phyloP scores from a whole-genome alignment of 495 filamentous ascomycete species.

The Penicillium desertorum region DNA sequence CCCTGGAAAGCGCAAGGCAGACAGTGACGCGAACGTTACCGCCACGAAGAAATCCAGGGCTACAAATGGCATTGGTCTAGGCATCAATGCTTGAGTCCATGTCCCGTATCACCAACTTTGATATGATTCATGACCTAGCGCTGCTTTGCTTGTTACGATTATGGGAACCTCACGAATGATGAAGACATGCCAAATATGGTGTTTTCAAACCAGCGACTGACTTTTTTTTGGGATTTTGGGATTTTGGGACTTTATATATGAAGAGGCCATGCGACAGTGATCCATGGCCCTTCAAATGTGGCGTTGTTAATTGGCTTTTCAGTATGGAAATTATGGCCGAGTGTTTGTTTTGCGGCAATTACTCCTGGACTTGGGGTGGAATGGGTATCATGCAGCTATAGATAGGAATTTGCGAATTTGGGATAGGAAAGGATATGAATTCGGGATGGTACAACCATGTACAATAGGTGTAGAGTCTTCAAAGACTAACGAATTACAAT shows the following conservation, averaged over 20 bases:
- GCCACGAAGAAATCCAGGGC: constrained; percentile 61
- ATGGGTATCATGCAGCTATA: neutral
- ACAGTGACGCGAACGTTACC: constrained; percentile 42
- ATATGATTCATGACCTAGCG: constrained; percentile 32
- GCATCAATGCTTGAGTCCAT: constrained; percentile 51
- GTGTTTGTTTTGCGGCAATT: constrained; percentile 1
- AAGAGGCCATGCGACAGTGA: constrained; percentile 8
- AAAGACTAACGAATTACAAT: constrained; percentile 4
- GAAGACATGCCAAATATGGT: constrained; percentile 24
- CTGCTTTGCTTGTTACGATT: constrained; percentile 26
- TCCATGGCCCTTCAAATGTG: constrained; percentile 9
- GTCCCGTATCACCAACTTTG: constrained; percentile 7
- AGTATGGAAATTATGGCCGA: constrained; percentile 10
- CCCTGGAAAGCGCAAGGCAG: constrained; percentile 59
- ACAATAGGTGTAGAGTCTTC: constrained; percentile 27
- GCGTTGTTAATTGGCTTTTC: constrained; percentile 15
- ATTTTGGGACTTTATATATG: too few relatives aligned
- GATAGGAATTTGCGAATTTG: constrained; percentile 13
- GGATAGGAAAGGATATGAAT: neutral
- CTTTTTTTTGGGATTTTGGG: constrained; percentile 12
- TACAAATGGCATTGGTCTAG: constrained; percentile 59
- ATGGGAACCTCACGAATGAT: constrained; percentile 35
- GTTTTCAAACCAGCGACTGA: constrained; percentile 18
- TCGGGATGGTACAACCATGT: constrained; percentile 19
- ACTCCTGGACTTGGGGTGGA: neutral